Base-by-base conservation (phyloP, 176 grass and related monocot genomes). In the Typha latifolia region DNA sequence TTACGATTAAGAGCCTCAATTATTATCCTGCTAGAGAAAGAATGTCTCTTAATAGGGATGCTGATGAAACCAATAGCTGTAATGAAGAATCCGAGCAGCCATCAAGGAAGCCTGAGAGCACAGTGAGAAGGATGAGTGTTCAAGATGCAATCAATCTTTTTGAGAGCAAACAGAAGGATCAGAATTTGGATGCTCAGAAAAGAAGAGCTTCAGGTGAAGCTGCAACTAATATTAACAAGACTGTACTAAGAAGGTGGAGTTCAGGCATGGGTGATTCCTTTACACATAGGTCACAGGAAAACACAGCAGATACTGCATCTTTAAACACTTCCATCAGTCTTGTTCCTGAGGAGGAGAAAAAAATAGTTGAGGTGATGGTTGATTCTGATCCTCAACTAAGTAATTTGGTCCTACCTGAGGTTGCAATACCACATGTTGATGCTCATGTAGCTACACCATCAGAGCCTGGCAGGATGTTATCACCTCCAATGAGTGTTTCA, bases 71-170 rank as follows among this genome's bases (percentile, higher is more conserved):
- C 47, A 62, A 66, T 50, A 77, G 76, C 61, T 78, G 73, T 69
- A 82, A 85, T 64, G 88, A 78, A 79, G 87, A 91, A 77, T 63
- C 81, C 66, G 79, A 94, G 12, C 83, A 93, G 12, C 72, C 61
- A 34, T 71, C 79, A 48, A 99, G 79, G 79, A 94, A 87, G 79
- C 72, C 89, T 61, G 95, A 99, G 51, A 86, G 78, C 77, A 82
- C 72, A 8, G 69, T 87, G 16, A 90, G 84, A 66, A 90, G 89
- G 62, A 94, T 99, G 81, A 99, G 95, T 47, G 95, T 99, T 66
- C 84, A 99, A 83, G 95, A 94, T 56, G 95, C 95, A 26, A 99
- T 99, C 69, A 99, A 48, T 72, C 89, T 99, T 47, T 99, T 99
- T 5, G 95, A 99, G 84, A 93, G 82, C 56, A 99, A 99, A 74